A percentile compares a stretch with the other conserved stretches of the same genome.
Evolutionary conservation across 2,329 filamentous ascomycete genomes (phyloP).

Genomic region (Colletotrichum trifolii): DNA sequence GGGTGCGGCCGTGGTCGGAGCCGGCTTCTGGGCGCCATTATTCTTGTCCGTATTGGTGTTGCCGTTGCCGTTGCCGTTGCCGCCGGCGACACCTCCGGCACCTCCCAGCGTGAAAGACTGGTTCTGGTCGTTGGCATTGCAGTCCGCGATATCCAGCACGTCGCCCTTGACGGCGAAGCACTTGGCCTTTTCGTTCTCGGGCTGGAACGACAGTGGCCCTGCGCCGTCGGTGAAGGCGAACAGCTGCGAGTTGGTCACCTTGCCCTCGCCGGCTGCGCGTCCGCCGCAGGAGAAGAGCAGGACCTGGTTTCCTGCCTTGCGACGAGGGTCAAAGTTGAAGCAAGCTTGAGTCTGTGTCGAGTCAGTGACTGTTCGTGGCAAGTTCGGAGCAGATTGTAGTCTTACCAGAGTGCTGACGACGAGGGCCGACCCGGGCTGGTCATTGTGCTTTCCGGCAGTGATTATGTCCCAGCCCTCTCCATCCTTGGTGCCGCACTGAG

Average conservation of each 20-base stretch:
- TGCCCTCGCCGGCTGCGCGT: constrained; percentile 63
- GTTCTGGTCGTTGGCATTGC: constrained; percentile 50
- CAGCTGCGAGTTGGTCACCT: constrained; percentile 62
- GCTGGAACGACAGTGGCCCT: constrained; percentile 56
- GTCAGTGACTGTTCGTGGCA: constrained; percentile 32
- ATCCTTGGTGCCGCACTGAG: constrained; percentile 53
- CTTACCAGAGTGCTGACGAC: constrained; percentile 64
- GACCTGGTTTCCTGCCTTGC: constrained; percentile 62
- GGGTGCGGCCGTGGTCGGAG: constrained; percentile 3
- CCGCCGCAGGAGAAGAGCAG: constrained; percentile 69
- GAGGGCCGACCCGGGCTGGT: constrained; percentile 57
- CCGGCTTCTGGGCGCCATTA: constrained; percentile 5
- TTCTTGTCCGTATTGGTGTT: background rate
- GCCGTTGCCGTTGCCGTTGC: constrained; percentile 23
- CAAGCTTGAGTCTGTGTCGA: constrained; percentile 61
- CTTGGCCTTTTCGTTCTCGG: constrained; percentile 56
- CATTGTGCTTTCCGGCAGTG: constrained; percentile 62
- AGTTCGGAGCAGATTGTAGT: too few species aligned
- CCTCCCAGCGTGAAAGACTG: constrained; percentile 55
- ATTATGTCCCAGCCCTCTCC: constrained; percentile 61
- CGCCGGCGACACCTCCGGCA: background rate
- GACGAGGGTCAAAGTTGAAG: constrained; percentile 66
- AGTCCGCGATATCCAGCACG: constrained; percentile 56
- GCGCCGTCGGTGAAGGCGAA: constrained; percentile 58
- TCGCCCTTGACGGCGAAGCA: constrained; percentile 59